Base-by-base conservation (phyloP, 2,329 filamentous ascomycete species). In the Aspergillus terreus region DNA sequence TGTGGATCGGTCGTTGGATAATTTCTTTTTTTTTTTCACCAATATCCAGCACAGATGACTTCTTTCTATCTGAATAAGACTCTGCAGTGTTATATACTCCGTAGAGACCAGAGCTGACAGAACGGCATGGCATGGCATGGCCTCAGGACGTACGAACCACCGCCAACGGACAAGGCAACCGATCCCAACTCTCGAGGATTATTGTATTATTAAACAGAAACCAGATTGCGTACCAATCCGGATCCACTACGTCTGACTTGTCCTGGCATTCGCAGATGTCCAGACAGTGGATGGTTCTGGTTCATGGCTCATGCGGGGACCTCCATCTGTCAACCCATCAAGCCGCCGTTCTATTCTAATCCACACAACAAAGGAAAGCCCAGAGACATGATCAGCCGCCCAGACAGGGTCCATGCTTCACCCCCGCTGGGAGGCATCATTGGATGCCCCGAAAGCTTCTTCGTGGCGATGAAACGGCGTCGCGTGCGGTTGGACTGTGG, bases 391-490 rank as follows among this genome's bases (percentile, higher is more conserved):
- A 38, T 38, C 35, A 38, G 35, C 35, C 35, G 35, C 35, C 36
- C 49, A 35, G 49, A 51, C 43, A 46, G 35, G 49, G 49, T 47
- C 49, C 49, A 49, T 51, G 46, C 19, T 42, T 23, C 53, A 49
- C 53, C 57, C 58, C 58, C 58, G 49, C 54, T 52, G 6, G 9
- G 40, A 21, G 40, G 19, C 35, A 23, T 51, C 47, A 57, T 57
- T 57, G 50, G 56, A 38, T 55, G 55, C 52, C 54, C 38, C 47
- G 48, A 32, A 55, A 55, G 46, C 52, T 54, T 57, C 52, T 54
- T 57, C 48, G 33, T 50, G 48, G 40, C 40, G 19, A 42, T 33
- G 33, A 49, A 57, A n/a, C 36, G 12, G 45, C 42, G 49, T 44
- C 19, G 33, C 44, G 55, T 41, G 42, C 23, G 21, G 25, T n/a